A percentile compares a stretch with the other conserved stretches of the same genome.
Conservation (phyloP, 2,329 filamentous ascomycete genomes). For the Pseudocercospora musae region DNA sequence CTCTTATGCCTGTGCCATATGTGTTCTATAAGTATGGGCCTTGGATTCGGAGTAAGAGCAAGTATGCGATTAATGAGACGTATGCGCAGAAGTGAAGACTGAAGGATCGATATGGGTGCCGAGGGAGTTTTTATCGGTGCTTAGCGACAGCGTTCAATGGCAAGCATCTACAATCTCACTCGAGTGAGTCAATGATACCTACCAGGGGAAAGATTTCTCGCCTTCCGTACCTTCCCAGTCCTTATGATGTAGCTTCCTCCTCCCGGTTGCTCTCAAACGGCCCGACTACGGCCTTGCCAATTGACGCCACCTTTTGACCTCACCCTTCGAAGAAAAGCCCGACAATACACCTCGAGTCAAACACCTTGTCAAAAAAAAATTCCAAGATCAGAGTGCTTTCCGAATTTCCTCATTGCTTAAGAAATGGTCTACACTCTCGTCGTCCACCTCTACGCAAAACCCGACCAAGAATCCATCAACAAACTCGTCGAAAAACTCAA, state of each 20-base stretch:
- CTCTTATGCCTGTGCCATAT: slow-evolving; percentile 19
- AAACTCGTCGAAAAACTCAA: slow-evolving; percentile 70
- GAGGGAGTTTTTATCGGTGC: no score
- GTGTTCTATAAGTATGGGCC: slow-evolving; percentile 24
- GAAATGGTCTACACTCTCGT: slow-evolving; percentile 60
- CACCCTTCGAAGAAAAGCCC: neutral
- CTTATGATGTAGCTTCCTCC: neutral
- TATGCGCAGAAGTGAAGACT: neutral
- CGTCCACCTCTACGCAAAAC: slow-evolving; percentile 68
- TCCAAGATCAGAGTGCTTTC: no score
- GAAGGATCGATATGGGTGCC: no score
- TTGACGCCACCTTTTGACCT: slow-evolving; percentile 1
- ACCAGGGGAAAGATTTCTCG: no score
- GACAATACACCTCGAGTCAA: no score
- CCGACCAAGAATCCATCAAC: slow-evolving; percentile 59
- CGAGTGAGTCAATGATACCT: no score
- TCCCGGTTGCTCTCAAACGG: neutral
- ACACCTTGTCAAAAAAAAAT: no score
- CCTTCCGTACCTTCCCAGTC: neutral
- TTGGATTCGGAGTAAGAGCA: slow-evolving; percentile 24
- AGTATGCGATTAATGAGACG: slow-evolving; percentile 32
- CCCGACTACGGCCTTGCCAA: neutral
- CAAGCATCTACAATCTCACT: no score
- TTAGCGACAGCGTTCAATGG: neutral
- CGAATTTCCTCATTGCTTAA: no score